Evolutionary conservation across 495 filamentous ascomycete genomes (phyloP).

Genomic region (Penicillium ochrochloron): DNA sequence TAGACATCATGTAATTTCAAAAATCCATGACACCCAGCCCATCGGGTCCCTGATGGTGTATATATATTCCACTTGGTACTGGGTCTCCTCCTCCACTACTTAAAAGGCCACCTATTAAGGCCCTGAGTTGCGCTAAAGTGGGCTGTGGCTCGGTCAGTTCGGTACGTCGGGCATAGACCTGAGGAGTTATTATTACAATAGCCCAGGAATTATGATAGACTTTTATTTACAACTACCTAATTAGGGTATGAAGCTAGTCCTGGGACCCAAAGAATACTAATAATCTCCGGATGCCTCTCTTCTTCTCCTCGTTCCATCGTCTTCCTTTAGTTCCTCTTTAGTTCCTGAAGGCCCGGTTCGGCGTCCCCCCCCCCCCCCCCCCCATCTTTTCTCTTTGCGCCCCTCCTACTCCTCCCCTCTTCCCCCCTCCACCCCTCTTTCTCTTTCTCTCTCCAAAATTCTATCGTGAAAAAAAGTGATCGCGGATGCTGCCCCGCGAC

Average conservation of each 20-base stretch:
- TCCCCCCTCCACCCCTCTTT: not conserved
- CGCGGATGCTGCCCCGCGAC: conserved; percentile 3
- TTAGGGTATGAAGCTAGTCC: conserved; percentile 1
- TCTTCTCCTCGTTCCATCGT: conserved; percentile 3
- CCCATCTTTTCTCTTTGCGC: conserved; percentile 6
- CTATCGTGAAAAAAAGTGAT: not conserved
- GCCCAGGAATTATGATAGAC: not conserved
- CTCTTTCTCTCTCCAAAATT: not conserved
- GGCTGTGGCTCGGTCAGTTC: conserved; percentile 1
- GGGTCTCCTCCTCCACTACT: not conserved
- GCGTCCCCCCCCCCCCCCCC: not conserved
- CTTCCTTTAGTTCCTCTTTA: not conserved
- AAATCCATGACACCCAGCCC: not conserved
- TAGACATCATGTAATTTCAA: conserved; percentile 2
- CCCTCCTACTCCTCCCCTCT: conserved; percentile 1
- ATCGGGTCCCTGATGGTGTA: not conserved
- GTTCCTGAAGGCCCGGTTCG: not conserved
- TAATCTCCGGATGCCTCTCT: not conserved
- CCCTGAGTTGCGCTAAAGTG: not conserved
- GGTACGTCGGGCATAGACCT: not conserved
- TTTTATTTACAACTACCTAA: no score
- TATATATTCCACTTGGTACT: not conserved
- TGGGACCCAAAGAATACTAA: not conserved
- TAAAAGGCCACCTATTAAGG: conserved; percentile 1
- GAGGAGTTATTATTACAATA: not conserved